phyloP scores from a whole-genome alignment of 2,329 filamentous ascomycete genomes.

The Cadophora luteo-olivacea region DNA sequence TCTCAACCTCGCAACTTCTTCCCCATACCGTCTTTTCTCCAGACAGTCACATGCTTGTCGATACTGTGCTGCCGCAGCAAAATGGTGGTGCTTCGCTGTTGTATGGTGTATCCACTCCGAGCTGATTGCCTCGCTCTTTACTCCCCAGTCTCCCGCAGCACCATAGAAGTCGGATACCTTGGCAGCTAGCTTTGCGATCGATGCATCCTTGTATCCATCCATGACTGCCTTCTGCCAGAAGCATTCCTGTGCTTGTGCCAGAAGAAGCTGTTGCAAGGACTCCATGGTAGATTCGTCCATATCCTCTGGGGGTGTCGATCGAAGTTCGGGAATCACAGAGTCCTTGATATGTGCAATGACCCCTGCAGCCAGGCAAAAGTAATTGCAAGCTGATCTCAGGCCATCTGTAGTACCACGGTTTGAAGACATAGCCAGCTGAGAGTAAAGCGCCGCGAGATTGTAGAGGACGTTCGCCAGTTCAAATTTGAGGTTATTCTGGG shows the following conservation, averaged over 20 bases:
- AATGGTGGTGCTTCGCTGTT: constrained; percentile 96
- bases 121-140: constrained; percentile 88
- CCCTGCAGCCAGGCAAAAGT: constrained; percentile 87
- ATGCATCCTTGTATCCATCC: constrained; percentile 89
- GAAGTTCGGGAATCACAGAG: constrained; percentile 80
- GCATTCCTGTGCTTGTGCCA: constrained; percentile 95
- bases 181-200: constrained; percentile 89
- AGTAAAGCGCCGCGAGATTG: constrained; percentile 93
- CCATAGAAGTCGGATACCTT: constrained; percentile 92
- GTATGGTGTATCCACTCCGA: constrained; percentile 98
- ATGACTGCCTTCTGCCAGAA: constrained; percentile 98
- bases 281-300: constrained; percentile 92
- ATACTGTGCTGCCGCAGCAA: constrained; percentile 94
- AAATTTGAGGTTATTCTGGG: constrained; percentile 73
- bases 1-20: constrained; percentile 86
- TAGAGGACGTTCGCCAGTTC: constrained; percentile 93
- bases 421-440: constrained; percentile 83
- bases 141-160: constrained; percentile 80
- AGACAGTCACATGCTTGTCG: constrained; percentile 88
- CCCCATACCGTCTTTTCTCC: constrained; percentile 93
- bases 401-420: constrained; percentile 82
- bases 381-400: constrained; percentile 85
- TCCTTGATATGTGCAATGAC: constrained; percentile 80
- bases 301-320: constrained; percentile 86
- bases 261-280: constrained; percentile 79